A percentile compares a stretch with the other conserved stretches of the same genome.
Evolutionary conservation across 1,139 yeast genomes (phyloP).

Genomic region (Debaryomyces sp.): DNA sequence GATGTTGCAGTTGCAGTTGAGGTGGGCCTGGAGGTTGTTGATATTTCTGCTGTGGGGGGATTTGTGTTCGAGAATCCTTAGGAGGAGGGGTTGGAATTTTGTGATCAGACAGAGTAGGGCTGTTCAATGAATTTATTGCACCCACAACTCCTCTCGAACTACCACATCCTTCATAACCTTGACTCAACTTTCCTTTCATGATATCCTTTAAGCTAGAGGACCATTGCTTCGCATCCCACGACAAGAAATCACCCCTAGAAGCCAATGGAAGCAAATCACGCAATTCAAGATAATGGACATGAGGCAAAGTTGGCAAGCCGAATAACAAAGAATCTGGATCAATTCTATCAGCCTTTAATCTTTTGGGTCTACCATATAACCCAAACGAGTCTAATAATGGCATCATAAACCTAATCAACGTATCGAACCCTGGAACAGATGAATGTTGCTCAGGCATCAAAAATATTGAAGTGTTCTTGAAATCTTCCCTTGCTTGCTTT

Average conservation of each 20-base stretch:
- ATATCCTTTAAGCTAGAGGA: slow-evolving; percentile 61
- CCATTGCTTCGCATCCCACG: slow-evolving; percentile 79
- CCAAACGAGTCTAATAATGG: slow-evolving; percentile 87
- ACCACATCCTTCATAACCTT: slow-evolving; percentile 88
- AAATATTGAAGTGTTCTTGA: slow-evolving; percentile 80
- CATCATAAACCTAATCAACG: slow-evolving; percentile 81
- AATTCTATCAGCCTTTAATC: slow-evolving; percentile 83
- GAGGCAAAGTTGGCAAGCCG: slow-evolving; percentile 90
- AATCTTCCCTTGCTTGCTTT: slow-evolving; percentile 52
- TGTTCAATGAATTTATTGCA: slow-evolving; percentile 52
- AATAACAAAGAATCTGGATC: slow-evolving; percentile 80
- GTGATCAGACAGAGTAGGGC: slow-evolving; percentile 19
- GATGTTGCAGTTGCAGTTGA: not conserved
- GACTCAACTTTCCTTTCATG: slow-evolving; percentile 61
- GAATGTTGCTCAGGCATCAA: slow-evolving; percentile 95
- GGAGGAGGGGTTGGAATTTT: slow-evolving; percentile 9
- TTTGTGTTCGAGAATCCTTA: slow-evolving; percentile 9
- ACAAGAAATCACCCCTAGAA: slow-evolving; percentile 25
- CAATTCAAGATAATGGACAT: slow-evolving; percentile 71
- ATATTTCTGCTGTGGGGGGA: not conserved
- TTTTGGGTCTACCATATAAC: slow-evolving; percentile 87
- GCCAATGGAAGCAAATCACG: slow-evolving; percentile 30
- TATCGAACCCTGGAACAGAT: slow-evolving; percentile 93
- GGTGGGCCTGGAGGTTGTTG: slow-evolving; percentile 4
- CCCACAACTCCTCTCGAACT: slow-evolving; percentile 63